Percentiles rank a stretch among this genome's conserved stretches.
phyloP scores from a whole-genome alignment of 208 protist genomes.

The Strigomonas galati region DNA sequence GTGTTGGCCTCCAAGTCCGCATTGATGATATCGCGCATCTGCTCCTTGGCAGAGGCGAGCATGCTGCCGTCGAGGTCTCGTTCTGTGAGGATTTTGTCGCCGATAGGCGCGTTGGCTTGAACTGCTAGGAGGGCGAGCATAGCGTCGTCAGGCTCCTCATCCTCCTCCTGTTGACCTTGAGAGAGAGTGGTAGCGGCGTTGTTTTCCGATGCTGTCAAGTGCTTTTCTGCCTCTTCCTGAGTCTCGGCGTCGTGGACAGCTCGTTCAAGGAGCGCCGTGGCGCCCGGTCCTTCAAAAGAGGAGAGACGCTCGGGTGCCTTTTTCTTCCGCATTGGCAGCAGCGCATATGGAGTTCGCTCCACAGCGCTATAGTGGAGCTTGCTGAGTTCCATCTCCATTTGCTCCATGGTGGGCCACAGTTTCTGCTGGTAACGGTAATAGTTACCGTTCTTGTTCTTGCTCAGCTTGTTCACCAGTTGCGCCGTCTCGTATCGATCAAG shows the following conservation, averaged over 20 bases:
- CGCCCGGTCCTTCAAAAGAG: conserved; percentile 46
- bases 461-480: conserved; percentile 30
- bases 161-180: background rate
- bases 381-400: conserved; percentile 59
- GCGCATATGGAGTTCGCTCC: conserved; percentile 56
- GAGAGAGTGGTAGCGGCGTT: background rate
- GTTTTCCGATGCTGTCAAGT: background rate
- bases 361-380: conserved; percentile 52
- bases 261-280: conserved; percentile 41
- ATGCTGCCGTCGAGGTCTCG: conserved; percentile 43
- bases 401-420: conserved; percentile 68
- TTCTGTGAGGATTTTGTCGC: conserved; percentile 54
- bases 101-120: conserved; percentile 15
- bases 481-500: conserved; percentile 69
- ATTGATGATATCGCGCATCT: conserved; percentile 31
- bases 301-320: conserved; percentile 23
- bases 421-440: conserved; percentile 81
- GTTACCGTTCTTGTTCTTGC: conserved; percentile 61
- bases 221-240: conserved; percentile 8
- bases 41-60: conserved; percentile 49
- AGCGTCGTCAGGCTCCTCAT: conserved; percentile 8
- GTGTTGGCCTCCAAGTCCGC: conserved; percentile 43
- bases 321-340: conserved; percentile 37
- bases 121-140: background rate
- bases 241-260: too few species aligned